Evolutionary conservation across 163 green algal species (phyloP).

Genomic region (Smithsoniella earleae): DNA sequence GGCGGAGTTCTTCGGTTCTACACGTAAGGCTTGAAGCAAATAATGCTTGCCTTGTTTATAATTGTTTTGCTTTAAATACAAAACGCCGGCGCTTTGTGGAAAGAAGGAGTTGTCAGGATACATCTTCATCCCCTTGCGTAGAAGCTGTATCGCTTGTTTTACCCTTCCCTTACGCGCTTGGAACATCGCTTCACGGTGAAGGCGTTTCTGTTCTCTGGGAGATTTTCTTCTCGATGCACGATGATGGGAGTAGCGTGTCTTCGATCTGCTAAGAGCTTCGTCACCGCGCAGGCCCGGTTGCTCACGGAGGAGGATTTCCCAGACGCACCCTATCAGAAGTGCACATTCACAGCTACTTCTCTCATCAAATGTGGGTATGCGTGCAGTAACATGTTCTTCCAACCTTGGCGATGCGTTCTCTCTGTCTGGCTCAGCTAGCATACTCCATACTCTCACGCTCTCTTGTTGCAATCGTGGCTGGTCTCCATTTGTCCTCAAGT

Average conservation of each 20-base stretch:
- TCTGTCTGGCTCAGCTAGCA: no score
- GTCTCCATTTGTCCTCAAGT: no score
- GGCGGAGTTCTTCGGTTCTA: background rate
- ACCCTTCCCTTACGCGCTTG: background rate
- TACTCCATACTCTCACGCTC: no score
- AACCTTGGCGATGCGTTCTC: no score
- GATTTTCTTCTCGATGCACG: background rate
- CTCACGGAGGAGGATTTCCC: no score
- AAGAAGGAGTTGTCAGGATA: constrained; percentile 27
- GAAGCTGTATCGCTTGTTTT: background rate
- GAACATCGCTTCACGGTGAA: constrained; percentile 24
- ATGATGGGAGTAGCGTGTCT: constrained; percentile 7
- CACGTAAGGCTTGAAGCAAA: background rate
- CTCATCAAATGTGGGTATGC: no score
- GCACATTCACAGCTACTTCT: no score
- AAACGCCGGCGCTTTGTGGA: background rate
- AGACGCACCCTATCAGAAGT: no score
- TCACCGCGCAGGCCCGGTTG: no score
- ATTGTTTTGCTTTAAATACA: background rate
- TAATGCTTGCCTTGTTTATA: constrained; percentile 4
- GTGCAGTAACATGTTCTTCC: no score
- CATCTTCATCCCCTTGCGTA: background rate
- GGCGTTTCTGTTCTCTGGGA: background rate
- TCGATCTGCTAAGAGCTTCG: no score
- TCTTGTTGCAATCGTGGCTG: no score